Evolutionary conservation across 768 basidiomycete species (phyloP), one percentile per base, ranked within the genome.

Genomic region (Leccinum rimulosum): DNA sequence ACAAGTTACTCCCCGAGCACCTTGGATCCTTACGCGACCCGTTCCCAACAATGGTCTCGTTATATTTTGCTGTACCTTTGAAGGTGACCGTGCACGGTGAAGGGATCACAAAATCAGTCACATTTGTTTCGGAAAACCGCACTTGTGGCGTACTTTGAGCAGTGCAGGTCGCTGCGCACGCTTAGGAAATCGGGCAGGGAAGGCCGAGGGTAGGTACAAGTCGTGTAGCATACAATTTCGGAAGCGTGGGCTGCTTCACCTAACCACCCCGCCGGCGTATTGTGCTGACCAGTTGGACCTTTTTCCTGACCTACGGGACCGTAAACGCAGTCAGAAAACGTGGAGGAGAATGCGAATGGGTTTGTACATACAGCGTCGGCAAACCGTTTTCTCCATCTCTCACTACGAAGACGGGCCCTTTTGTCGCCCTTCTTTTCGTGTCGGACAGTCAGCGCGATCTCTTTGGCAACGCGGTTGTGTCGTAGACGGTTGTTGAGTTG

Each of bases 341-440:
- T 53, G 57, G 47, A 61, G 47, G 67, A 58, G 31, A 35, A 57
- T 61, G 36, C 15, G 12, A 58, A 27, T 22, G 52, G 12, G 27
- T 48, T 28, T 59, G 52, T 54, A 64, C 84, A 63, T 75, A 85
- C 91, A 81, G 91, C 87, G 65, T 91, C 78, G 51, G 91, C 87
- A 73, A 93, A 94, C 60, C 81, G 84, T 66, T 80, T 85, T 70
- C 89, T 81, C 89, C 91, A 93, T 64, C 90, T 82, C 73, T 88
- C 80, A 66, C 90, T 92, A 52, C 76, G 77, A 66, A 93, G 76
- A 62, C 91, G 81, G 61, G 89, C 80, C 61, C 90, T 84, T 72
- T 91, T 92, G 60, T 79, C 82, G 35, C 92, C 91, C 74, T 85
- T 88, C 78, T 93, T 91, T 73, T 92, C 92, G 71, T 93, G 91